Base-by-base conservation (phyloP, 2,329 filamentous ascomycete genomes). In the Epichloe baconii region DNA sequence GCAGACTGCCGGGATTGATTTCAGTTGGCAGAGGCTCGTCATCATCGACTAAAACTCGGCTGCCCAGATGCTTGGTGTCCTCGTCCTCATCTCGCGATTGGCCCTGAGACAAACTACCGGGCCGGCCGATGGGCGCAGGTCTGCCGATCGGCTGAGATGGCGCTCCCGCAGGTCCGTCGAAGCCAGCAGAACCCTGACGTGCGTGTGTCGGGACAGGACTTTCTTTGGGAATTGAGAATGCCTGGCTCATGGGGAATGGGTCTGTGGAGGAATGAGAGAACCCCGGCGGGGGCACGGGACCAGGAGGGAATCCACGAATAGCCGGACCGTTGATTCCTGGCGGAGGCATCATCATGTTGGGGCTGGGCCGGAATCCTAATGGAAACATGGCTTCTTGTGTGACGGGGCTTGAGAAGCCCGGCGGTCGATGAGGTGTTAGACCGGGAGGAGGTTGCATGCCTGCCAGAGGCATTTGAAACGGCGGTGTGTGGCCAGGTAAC, bases 101-200 rank as follows among this genome's bases (percentile, higher is more conserved):
- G 14, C 76, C 77, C 45, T 78, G 74, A 15, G 75, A 76, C 23
- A 79, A 80, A 64, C 89, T 95, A 15, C 83, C 83, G 0, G 93
- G 91, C 36, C 89, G 80, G 55, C 91, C 88, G 56, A 97, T 96
- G 1, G 91, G 91, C 23, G 86, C 80, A 26, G 90, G 91, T 50
- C 89, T 79, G 44, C 84, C 78, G 54, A 94, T 91, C 1, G 87
- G 86, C 55, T 88, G 83, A 36, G 83, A 75, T 50, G 79, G 72
- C 11, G 73, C 66, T 26, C 70, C 67, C 7, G 70, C 62, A 4
- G 66, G 58, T n/a, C 72, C 71, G 8, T 90, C 85, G 54, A 83
- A 80, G 12, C 83, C 83, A 12, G 74, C 75, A 5, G 88, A 95
- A 11, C 80, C 76, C 58, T 94, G 88, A 55, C 89, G 78, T 8